Evolutionary conservation across 2,329 filamentous ascomycete genomes (phyloP), one percentile per base, ranked within the genome.

Genomic region (Sphaerostilbella broomeana): DNA sequence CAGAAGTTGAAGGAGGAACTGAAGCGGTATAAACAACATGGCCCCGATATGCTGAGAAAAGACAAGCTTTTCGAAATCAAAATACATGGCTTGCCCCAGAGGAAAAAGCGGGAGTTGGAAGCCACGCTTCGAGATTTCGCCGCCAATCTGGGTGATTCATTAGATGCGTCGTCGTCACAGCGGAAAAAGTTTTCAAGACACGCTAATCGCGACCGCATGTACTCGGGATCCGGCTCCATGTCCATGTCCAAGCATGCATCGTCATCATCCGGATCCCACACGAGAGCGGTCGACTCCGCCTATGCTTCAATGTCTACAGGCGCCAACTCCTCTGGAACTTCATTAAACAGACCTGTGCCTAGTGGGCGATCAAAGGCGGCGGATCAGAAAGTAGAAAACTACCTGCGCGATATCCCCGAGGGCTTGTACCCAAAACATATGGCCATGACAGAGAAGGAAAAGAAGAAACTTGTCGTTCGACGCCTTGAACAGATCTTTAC

Each of bases 1-100:
- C 85, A 86, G 57, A 81, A 78, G 36, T 59, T 94, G 45, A 88
- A 81, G 62, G 79, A 82, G 49, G 78, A 80, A 51, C 53, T 94
- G 39, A 82, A 76, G 51, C 80, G 76, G 38, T 85, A 85, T 46
- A 82, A 84, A 57, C 79, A 77, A 46, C 63, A 75, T 18, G 77
- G 81, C 2, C 77, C 79, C 13, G 72, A 80, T 28, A 75, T 81
- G 47, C 62, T 89, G 35, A 74, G 80, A 22, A 77, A 81, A 32
- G 85, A 94, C 20, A 87, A 85, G 54, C 61, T 94, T 0, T 90
- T 94, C 50, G 87, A 94, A 56, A 78, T 94, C 45, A 82, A 85
- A 50, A 74, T 89, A 20, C 85, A 92, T 50, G 79, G 81, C 0
- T 60, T 94, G 27, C 75, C 84, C 0, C 70, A 77, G 32, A 71